Evolutionary conservation across 768 basidiomycete genomes (phyloP), one percentile per base, ranked within the genome.

Genomic region (Pleurotus djamor): DNA sequence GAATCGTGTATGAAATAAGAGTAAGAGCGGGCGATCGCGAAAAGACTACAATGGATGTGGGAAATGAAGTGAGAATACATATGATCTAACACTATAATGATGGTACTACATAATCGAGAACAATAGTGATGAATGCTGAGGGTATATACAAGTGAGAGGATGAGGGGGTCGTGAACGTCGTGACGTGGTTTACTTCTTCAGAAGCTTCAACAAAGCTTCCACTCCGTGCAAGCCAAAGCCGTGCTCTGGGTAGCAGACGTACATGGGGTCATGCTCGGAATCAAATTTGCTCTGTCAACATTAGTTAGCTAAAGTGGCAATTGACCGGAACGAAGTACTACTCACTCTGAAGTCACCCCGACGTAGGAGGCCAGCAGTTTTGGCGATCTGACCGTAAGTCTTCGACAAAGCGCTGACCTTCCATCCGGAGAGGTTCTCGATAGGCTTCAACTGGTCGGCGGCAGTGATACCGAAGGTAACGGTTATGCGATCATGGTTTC

Each of bases 391-490:
- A 21, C 71, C 67, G 57, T 82, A 83, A 0, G 77, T 76, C 64
- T 75, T 76, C 33, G 71, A 71, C 35, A 84, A 68, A 59, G 75
- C 76, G 1, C 69, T 74, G 34, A 83, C 72, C 60, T 75, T 78
- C 77, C 78, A 80, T 5, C 79, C 80, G 34, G 77, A 72, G 49
- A 83, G 67, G 60, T 83, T 83, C 52, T 75, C 70, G 10, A 73
- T 66, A 6, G 77, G 72, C 28, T 74, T 67, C 51, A 84, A 65
- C 28, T 72, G 64, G 6, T 70, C 70, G 9, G 81, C 69, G 4
- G 81, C 81, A 43, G 76, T 81, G 58, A 83, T 76, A 4, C 81
- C 80, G 60, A 84, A 84, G 0, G 79, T 79, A 2, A 83, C 73
- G 0, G 66, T 72, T 10, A 56, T 44, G 16, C 54, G 54, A 5